Conservation (phyloP, 306 rosid genomes). For the Pueraria montana region DNA sequence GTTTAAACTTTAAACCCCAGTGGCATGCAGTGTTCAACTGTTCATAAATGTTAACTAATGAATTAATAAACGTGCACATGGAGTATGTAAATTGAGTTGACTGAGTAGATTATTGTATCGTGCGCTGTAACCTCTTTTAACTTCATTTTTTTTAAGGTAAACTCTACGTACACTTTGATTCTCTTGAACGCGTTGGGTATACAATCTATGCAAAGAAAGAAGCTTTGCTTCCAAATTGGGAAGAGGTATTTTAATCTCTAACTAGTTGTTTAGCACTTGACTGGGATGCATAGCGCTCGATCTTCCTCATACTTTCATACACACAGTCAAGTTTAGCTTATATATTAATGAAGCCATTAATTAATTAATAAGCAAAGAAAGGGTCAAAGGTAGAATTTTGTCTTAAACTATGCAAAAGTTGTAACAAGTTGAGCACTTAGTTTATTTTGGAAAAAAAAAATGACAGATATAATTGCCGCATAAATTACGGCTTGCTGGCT, state of each 20-base stretch:
- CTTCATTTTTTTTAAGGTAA: background rate
- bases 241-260: background rate
- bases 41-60: background rate
- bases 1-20: background rate
- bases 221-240: background rate
- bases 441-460: background rate
- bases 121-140: background rate
- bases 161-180: background rate
- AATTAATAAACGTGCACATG: background rate
- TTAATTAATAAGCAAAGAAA: background rate
- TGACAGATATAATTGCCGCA: background rate
- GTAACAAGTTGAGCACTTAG: slow-evolving; percentile 1
- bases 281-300: background rate
- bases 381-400: background rate
- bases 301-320: background rate
- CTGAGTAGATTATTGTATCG: background rate
- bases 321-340: background rate
- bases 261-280: background rate
- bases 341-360: background rate
- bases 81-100: background rate
- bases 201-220: background rate
- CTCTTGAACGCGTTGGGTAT: background rate
- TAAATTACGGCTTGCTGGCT: background rate
- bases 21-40: too few relatives aligned
- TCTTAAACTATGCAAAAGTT: background rate